Evolutionary conservation across 2,329 filamentous ascomycete species (phyloP), one percentile per base, ranked within the genome.

Genomic region (Stenocarpella maydis): DNA sequence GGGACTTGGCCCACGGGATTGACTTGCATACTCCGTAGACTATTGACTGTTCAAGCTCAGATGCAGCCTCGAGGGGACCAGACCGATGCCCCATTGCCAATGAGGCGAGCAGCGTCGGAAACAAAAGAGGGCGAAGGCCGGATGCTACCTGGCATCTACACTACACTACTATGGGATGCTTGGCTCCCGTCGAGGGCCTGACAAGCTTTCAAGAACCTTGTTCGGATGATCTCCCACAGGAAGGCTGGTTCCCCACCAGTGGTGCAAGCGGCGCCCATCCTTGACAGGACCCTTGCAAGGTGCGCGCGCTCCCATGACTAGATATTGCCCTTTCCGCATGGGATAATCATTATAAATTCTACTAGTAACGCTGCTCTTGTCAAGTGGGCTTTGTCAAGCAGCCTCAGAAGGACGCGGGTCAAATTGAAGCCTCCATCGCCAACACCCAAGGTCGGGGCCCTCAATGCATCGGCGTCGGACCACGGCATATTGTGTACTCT

Each of bases 271-370:
- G 41, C 58, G 41, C 8, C 58, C 26, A 61, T 47, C 58, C 58
- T 47, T 61, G 58, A 61, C 1, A 41, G 6, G 43, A 61, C 47
- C 58, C 58, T 47, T 61, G 58, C 41, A 41, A 61, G 58, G 58
- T n/a, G n/a, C 58, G 58, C 58, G 58, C 58, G 58, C 58, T 61
- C 58, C 58, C 58, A 31, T 61, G 58, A 61, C 58, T 47, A n/a
- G n/a, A 61, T 37, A 19, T 4, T 47, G 58, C 39, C 58, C 15
- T 17, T 10, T 47, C 39, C 39, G 9, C 39, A 31, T 12, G 21
- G 26, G 21, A 10, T 14, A 17, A 21, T n/a, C 21, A 47, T 28
- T 21, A n/a, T 28, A 45, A 10, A 5, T 37, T 12, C 34, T 37
- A 37, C 9, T 34, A 12, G n/a, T n/a, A n/a, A n/a, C 9, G 34